A percentile compares a stretch with the other conserved stretches of the same genome.
Conservation (phyloP, 139 green algal genomes). For the Coccomyxa sp. region DNA sequence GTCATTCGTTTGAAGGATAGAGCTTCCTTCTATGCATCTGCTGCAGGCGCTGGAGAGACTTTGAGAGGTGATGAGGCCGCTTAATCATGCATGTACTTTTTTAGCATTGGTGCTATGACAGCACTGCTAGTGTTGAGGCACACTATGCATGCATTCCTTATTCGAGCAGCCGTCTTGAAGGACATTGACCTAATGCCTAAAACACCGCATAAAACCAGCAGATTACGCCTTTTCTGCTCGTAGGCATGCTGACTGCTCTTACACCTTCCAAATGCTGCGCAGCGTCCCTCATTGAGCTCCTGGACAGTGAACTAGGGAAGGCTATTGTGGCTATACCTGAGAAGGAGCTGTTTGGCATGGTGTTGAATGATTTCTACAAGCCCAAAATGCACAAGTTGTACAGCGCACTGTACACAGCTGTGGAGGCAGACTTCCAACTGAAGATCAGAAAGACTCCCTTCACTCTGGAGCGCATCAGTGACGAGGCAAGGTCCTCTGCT, state of each 20-base stretch:
- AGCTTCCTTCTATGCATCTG: slow-evolving; percentile 9
- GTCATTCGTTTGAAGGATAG: not conserved
- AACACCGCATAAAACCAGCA: not conserved
- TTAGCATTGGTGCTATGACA: not conserved
- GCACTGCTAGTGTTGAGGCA: too few species aligned
- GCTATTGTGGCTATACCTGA: slow-evolving; percentile 10
- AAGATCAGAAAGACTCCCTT: slow-evolving; percentile 30
- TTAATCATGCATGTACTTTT: not conserved
- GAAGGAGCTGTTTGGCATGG: not conserved
- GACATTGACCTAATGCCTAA: not conserved
- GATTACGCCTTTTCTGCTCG: not conserved
- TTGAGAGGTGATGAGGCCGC: not conserved
- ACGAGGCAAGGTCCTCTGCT: slow-evolving; percentile 21
- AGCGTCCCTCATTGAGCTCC: slow-evolving; percentile 7
- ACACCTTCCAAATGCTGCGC: not conserved
- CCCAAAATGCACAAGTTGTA: slow-evolving; percentile 45
- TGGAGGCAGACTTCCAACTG: slow-evolving; percentile 44
- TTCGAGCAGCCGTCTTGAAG: not conserved
- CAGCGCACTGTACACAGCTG: slow-evolving; percentile 14
- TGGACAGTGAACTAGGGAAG: not conserved
- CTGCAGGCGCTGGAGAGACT: not conserved
- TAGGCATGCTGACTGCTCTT: not conserved
- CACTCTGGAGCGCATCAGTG: slow-evolving; percentile 14
- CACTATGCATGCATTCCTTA: not conserved
- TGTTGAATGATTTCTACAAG: slow-evolving; percentile 47